phyloP scores from a whole-genome alignment of 2,329 filamentous ascomycete genomes.

The Sporothrix humicola region DNA sequence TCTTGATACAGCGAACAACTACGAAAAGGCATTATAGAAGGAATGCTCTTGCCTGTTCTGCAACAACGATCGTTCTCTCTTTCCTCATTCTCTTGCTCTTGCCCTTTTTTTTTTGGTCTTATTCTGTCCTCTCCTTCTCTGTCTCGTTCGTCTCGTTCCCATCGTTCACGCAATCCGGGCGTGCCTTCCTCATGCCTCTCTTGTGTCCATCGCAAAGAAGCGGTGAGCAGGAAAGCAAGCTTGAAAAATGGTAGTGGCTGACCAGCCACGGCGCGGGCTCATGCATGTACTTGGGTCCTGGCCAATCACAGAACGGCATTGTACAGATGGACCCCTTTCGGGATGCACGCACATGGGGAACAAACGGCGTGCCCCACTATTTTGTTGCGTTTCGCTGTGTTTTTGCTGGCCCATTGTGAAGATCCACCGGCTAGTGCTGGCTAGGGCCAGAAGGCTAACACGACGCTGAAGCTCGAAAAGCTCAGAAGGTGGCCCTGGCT shows the following conservation, averaged over 20 bases:
- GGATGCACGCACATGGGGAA: conserved; percentile 37
- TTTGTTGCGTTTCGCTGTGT: not conserved
- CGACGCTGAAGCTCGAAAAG: not conserved
- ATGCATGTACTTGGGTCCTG: conserved; percentile 33
- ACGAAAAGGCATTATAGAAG: not conserved
- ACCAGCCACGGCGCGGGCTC: conserved; percentile 38
- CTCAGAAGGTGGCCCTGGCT: conserved; percentile 2
- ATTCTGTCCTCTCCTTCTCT: not conserved
- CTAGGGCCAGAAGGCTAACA: not conserved
- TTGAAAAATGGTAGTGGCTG: conserved; percentile 34
- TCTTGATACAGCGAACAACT: not conserved
- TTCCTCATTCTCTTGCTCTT: not conserved
- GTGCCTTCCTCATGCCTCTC: conserved; percentile 1
- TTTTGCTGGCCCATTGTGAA: conserved; percentile 6
- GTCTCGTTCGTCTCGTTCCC: not conserved
- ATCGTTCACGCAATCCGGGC: not conserved
- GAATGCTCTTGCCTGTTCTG: conserved; percentile 15
- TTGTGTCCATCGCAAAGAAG: conserved; percentile 31
- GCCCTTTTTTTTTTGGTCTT: not conserved
- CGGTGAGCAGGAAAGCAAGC: conserved; percentile 34
- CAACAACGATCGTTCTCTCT: not conserved
- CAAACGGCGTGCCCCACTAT: conserved; percentile 34
- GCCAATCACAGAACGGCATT: conserved; percentile 33
- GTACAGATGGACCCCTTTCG: not conserved
- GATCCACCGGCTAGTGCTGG: not conserved